Evolutionary conservation across 352 stramenopile genomes (phyloP), one percentile per base, ranked within the genome.

Genomic region (Globisporangium yorkense): DNA sequence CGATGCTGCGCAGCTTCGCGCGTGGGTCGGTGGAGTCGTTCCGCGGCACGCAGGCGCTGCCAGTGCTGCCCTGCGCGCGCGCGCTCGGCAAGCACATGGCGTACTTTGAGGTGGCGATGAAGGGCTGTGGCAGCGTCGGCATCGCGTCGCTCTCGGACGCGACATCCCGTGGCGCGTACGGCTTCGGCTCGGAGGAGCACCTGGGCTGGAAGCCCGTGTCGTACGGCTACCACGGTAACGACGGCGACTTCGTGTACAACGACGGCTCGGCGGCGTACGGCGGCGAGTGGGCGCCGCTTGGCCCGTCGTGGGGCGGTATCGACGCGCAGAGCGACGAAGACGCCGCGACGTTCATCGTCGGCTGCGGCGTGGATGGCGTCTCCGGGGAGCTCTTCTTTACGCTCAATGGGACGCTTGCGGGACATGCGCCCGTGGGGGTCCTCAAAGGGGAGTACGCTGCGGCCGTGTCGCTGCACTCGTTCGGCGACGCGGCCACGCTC

Each of bases 221-320:
- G 12, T 92, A 87, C 59, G 85, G 80, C 51, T 95, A 93, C 75
- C 85, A 95, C 61, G 78, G 80, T 60, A 91, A 92, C 59, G 83
- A 93, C 62, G 85, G 85, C 48, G 81, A 90, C 66, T 90, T 95
- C 61, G 83, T 92, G 24, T 89, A 77, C 51, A 92, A 95, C 59
- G 73, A 89, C 62, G 85, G 85, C 24, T 60, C 74, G 7, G 78
- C 74, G 41, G 56, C 66, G 43, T 90, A 89, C 64, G 83, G 81
- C 51, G 85, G 83, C 6, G 75, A 84, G 56, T 91, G 82, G 80
- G 67, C 63, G 31, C 75, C 80, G 20, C 87, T 91, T 56, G 85
- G 81, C 0, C 79, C 79, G 29, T 74, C 78, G 57, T 92, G 82
- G 83, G 81, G 83, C 61, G 63, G 41, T 51, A 55, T 62, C 10